Conservation (phyloP, 768 basidiomycete species). For the Antrodiella citrinella region DNA sequence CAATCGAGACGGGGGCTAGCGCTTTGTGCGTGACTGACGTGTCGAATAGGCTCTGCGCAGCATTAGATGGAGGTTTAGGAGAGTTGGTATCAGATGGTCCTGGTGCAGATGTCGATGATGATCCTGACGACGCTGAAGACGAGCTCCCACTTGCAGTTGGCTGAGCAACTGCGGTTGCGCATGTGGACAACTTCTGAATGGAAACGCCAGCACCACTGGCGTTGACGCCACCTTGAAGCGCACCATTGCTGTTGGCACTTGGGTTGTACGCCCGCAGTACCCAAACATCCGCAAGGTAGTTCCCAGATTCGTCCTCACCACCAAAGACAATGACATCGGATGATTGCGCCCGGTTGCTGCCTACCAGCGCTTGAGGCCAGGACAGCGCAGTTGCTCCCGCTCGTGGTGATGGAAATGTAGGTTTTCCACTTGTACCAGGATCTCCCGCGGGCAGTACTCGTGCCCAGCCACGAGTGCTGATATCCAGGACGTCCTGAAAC, state of each 20-base stretch:
- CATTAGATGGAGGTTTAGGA: background rate
- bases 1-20: slow-evolving; percentile 41
- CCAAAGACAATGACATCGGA: slow-evolving; percentile 77
- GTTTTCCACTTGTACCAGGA: slow-evolving; percentile 41
- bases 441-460: slow-evolving; percentile 72
- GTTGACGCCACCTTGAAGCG: slow-evolving; percentile 50
- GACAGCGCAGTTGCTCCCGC: slow-evolving; percentile 64
- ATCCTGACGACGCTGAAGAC: slow-evolving; percentile 2
- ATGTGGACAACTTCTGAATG: slow-evolving; percentile 49
- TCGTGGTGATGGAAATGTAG: slow-evolving; percentile 56
- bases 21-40: slow-evolving; percentile 40
- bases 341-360: slow-evolving; percentile 34
- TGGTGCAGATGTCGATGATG: too few relatives aligned
- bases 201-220: slow-evolving; percentile 65
- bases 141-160: slow-evolving; percentile 6
- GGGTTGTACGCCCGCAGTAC: slow-evolving; percentile 65
- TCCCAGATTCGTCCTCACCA: slow-evolving; percentile 59
- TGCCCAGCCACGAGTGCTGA: slow-evolving; percentile 44
- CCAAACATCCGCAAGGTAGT: slow-evolving; percentile 71
- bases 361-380: slow-evolving; percentile 46
- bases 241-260: slow-evolving; percentile 51
- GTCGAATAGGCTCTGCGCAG: slow-evolving; percentile 21
- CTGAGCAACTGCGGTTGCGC: slow-evolving; percentile 36
- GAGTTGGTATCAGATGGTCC: background rate
- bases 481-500: slow-evolving; percentile 54